These are phyloP conservation scores for Ilyonectria sp. DNA, from an alignment of 2,329 filamentous ascomycete species.

Conservation along the genomic window DNA sequence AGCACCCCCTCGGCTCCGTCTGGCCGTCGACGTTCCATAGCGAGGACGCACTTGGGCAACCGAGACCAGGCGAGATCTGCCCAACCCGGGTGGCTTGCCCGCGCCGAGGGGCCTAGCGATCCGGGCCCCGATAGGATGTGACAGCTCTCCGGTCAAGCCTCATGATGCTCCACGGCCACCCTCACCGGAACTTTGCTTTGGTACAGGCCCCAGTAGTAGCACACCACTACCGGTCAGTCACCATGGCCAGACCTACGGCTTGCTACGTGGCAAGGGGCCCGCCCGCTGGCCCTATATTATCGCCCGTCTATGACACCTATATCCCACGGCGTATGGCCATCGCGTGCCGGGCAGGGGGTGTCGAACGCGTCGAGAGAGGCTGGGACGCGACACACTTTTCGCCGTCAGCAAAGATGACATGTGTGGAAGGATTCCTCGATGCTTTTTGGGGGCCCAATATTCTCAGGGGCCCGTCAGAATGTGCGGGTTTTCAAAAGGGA, in stretches of 20 bases:
- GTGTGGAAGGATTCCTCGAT: constrained; percentile 12
- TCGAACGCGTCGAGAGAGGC: constrained; percentile 8
- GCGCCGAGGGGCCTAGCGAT: not conserved
- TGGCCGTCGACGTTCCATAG: constrained; percentile 27
- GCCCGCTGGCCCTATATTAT: constrained; percentile 23
- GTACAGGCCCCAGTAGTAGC: not conserved
- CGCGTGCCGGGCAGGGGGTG: constrained; percentile 18
- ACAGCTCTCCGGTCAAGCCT: constrained; percentile 4
- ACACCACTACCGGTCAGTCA: constrained; percentile 16
- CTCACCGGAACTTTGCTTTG: constrained; percentile 14
- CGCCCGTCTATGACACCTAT: constrained; percentile 24
- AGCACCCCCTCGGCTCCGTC: not conserved
- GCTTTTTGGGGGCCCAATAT: constrained; percentile 7
- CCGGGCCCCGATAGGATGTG: too few relatives aligned
- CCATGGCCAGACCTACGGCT: constrained; percentile 6
- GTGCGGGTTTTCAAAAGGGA: not conserved
- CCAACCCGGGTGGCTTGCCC: constrained; percentile 5
- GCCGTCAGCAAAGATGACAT: constrained; percentile 8
- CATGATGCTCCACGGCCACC: constrained; percentile 7
- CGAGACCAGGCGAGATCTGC: constrained; percentile 16
- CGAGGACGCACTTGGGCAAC: constrained; percentile 1
- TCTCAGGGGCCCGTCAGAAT: not conserved
- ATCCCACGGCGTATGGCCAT: constrained; percentile 23
- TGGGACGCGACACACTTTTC: constrained; percentile 8
- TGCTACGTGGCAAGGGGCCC: constrained; percentile 30